These are phyloP conservation scores for Nymphaea thermarum DNA, from an alignment of 164 flowering plant genomes.

Conservation along the genomic window DNA sequence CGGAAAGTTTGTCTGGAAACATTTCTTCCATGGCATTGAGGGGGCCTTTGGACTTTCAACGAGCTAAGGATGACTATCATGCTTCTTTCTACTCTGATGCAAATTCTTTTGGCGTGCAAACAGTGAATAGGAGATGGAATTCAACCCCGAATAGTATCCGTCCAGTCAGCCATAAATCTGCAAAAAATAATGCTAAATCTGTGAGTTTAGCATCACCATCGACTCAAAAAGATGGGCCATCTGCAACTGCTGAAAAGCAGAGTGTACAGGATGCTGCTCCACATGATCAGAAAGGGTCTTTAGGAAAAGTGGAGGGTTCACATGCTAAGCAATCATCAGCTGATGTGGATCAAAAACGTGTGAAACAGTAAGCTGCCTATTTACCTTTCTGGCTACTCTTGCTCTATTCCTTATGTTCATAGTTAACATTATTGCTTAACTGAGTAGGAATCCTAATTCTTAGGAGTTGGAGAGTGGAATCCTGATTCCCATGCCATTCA, in stretches of 20 bases:
- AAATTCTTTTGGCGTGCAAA: constrained; percentile 16
- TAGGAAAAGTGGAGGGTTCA: constrained; percentile 37
- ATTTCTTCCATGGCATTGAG: constrained; percentile 22
- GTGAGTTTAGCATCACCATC: constrained; percentile 22
- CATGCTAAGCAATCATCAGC: constrained; percentile 31
- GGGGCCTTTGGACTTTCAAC: constrained; percentile 34
- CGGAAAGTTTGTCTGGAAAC: constrained; percentile 22
- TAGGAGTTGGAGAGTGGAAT: too few species aligned
- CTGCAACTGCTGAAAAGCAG: constrained; percentile 15
- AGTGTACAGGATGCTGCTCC: constrained; percentile 16
- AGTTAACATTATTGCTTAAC: too few species aligned
- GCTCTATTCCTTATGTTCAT: too few species aligned
- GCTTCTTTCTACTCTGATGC: constrained; percentile 21
- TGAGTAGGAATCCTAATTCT: too few species aligned
- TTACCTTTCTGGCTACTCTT: not conserved
- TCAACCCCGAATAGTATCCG: constrained; percentile 10
- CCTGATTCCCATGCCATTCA: too few species aligned
- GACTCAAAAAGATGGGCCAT: constrained; percentile 21
- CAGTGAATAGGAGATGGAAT: constrained; percentile 29
- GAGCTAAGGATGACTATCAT: constrained; percentile 21
- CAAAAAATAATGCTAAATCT: constrained; percentile 14
- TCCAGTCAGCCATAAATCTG: constrained; percentile 18
- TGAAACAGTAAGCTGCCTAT: constrained; percentile 47
- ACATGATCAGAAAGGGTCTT: constrained; percentile 26
- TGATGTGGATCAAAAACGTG: constrained; percentile 52